These are phyloP conservation scores for Boletus pseudo-olivaceus DNA, from an alignment of 768 basidiomycete species.

Conservation along the genomic window DNA sequence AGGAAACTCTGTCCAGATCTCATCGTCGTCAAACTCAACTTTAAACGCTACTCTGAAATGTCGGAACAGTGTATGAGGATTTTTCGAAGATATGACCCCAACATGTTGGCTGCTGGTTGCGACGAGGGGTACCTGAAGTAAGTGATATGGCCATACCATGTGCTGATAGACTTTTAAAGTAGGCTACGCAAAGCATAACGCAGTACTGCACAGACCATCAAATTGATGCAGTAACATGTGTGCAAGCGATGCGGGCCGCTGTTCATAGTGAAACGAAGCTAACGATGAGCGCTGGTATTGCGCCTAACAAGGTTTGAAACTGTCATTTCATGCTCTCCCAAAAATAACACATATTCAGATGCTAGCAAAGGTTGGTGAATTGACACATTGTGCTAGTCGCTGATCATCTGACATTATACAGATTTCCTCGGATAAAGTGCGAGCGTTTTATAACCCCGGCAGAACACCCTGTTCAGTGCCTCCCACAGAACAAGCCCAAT, in stretches of 20 bases:
- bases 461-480: neutral
- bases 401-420: slow-evolving; percentile 27
- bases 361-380: slow-evolving; percentile 84
- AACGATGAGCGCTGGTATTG: slow-evolving; percentile 94
- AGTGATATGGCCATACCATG: slow-evolving; percentile 18
- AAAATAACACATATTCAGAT: slow-evolving; percentile 46
- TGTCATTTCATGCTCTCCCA: slow-evolving; percentile 12
- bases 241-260: slow-evolving; percentile 67
- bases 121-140: slow-evolving; percentile 94
- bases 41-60: slow-evolving; percentile 63
- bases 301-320: slow-evolving; percentile 80
- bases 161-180: slow-evolving; percentile 7
- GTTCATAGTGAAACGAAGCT: slow-evolving; percentile 78
- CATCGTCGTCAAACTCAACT: slow-evolving; percentile 59
- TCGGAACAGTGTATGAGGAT: slow-evolving; percentile 69
- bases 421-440: slow-evolving; percentile 91
- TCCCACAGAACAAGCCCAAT: slow-evolving; percentile 82
- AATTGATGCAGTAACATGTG: slow-evolving; percentile 68
- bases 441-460: slow-evolving; percentile 1
- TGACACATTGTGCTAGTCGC: neutral
- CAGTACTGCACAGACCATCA: slow-evolving; percentile 69
- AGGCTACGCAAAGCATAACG: slow-evolving; percentile 60
- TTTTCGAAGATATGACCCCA: slow-evolving; percentile 68
- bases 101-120: slow-evolving; percentile 71
- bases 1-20: slow-evolving; percentile 92